These are phyloP conservation scores for Podospora fimiseda DNA, from an alignment of 495 filamentous ascomycete species.

Conservation along the genomic window DNA sequence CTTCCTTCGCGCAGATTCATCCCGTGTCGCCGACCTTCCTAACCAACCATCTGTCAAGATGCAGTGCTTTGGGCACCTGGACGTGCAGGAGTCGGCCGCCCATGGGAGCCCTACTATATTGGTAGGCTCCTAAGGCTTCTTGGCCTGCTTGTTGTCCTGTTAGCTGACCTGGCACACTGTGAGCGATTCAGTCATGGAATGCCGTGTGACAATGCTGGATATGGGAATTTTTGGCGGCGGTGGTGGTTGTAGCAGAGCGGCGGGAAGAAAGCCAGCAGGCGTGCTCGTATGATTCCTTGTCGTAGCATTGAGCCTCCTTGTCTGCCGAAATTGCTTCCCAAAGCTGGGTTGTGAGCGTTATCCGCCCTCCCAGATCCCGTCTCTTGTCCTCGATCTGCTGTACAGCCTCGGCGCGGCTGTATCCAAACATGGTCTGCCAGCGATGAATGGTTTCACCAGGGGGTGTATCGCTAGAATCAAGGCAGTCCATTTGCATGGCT, in stretches of 20 bases:
- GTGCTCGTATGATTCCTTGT: constrained; percentile 16
- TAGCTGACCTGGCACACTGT: too few species aligned
- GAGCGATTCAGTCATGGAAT: too few species aligned
- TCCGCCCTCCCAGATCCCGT: neutral
- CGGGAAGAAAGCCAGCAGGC: constrained; percentile 1
- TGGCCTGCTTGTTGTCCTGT: too few species aligned
- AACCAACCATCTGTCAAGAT: too few species aligned
- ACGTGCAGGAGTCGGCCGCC: too few species aligned
- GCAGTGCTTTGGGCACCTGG: too few species aligned
- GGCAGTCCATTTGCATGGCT: neutral
- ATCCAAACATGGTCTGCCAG: constrained; percentile 5
- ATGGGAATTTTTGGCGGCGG: neutral
- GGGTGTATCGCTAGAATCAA: neutral
- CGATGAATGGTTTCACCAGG: neutral
- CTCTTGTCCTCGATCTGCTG: constrained; percentile 3
- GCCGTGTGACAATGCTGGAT: too few species aligned
- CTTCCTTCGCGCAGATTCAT: too few species aligned
- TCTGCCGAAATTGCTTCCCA: constrained; percentile 5
- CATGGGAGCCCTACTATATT: too few species aligned
- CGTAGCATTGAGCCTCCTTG: constrained; percentile 9
- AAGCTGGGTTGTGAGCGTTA: neutral
- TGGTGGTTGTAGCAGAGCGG: neutral
- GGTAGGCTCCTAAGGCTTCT: too few species aligned
- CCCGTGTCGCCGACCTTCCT: too few species aligned
- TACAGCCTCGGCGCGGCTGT: constrained; percentile 4